Conservation (phyloP, 495 filamentous ascomycete genomes). For the Xylaria venustula region DNA sequence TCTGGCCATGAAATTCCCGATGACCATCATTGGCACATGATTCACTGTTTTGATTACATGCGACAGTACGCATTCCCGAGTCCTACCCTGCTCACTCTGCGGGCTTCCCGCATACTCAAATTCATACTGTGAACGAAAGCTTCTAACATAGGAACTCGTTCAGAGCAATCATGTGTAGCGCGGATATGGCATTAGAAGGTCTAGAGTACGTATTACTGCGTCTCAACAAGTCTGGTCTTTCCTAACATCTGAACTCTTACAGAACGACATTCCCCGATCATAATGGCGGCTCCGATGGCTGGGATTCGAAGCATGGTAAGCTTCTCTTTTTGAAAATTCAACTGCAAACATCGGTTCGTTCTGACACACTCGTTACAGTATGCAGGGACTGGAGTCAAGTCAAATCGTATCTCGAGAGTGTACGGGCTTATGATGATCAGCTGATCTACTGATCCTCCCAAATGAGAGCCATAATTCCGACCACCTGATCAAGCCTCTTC, state of each 20-base stretch:
- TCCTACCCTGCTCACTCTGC: background rate
- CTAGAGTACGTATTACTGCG: background rate
- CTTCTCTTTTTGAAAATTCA: background rate
- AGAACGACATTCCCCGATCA: slow-evolving; percentile 46
- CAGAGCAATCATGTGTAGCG: slow-evolving; percentile 43
- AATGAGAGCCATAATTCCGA: too few relatives aligned
- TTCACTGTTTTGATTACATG: slow-evolving; percentile 52
- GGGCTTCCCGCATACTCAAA: background rate
- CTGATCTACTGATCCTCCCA: slow-evolving; percentile 13
- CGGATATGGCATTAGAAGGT: slow-evolving; percentile 32
- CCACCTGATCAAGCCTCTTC: too few relatives aligned
- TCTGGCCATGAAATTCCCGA: slow-evolving; percentile 37
- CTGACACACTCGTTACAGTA: slow-evolving; percentile 24
- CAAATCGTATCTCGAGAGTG: slow-evolving; percentile 40
- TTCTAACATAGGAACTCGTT: slow-evolving; percentile 2
- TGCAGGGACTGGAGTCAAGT: slow-evolving; percentile 42
- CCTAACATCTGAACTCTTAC: slow-evolving; percentile 41
- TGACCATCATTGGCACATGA: slow-evolving; percentile 52
- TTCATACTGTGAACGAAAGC: background rate
- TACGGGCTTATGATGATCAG: slow-evolving; percentile 47
- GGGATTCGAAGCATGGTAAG: slow-evolving; percentile 47
- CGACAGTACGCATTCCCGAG: slow-evolving; percentile 15
- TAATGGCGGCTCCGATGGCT: slow-evolving; percentile 46
- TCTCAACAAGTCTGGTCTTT: too few relatives aligned
- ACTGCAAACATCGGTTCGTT: background rate